Percentiles rank a stretch among this genome's conserved stretches.
These are phyloP conservation scores for Lavandula angustifolia DNA, from an alignment of 257 asterid species.

Conservation along the genomic window DNA sequence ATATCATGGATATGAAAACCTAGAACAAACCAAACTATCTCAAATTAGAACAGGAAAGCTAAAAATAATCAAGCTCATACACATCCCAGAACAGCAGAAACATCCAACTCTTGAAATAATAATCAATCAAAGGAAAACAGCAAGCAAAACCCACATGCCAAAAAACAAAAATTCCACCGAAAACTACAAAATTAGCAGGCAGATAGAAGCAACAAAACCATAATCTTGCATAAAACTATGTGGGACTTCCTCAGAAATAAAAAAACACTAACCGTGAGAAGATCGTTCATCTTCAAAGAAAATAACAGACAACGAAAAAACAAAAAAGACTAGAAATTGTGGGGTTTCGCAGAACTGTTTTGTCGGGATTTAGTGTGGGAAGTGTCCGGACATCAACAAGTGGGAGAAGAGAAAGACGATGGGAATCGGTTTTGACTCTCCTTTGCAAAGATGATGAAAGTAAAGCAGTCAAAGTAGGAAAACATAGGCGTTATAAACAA, in stretches of 20 bases:
- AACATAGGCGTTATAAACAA: constrained; percentile 36
- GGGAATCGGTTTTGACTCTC: constrained; percentile 14
- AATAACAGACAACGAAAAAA: neutral
- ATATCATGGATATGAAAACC: neutral
- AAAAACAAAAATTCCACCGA: neutral
- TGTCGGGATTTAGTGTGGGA: constrained; percentile 28
- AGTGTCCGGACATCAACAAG: constrained; percentile 31
- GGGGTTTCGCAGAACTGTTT: neutral
- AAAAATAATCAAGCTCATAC: neutral
- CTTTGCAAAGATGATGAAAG: constrained; percentile 18
- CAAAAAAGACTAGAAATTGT: constrained; percentile 16
- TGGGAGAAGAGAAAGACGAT: constrained; percentile 32
- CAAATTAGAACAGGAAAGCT: constrained; percentile 4
- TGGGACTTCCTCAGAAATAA: constrained; percentile 6
- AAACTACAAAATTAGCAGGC: constrained; percentile 5
- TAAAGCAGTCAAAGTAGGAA: constrained; percentile 13
- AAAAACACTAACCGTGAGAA: constrained; percentile 56
- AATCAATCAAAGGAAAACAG: neutral
- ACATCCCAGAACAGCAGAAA: constrained; percentile 17
- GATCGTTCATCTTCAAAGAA: constrained; percentile 56
- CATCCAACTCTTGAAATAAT: neutral
- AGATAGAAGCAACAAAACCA: neutral
- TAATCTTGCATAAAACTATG: neutral
- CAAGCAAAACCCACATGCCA: constrained; percentile 6
- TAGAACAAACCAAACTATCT: constrained; percentile 13